Percentiles rank a stretch among this genome's conserved stretches.
phyloP scores from a whole-genome alignment of 106 monocot genomes.

The Acorus gramineus region DNA sequence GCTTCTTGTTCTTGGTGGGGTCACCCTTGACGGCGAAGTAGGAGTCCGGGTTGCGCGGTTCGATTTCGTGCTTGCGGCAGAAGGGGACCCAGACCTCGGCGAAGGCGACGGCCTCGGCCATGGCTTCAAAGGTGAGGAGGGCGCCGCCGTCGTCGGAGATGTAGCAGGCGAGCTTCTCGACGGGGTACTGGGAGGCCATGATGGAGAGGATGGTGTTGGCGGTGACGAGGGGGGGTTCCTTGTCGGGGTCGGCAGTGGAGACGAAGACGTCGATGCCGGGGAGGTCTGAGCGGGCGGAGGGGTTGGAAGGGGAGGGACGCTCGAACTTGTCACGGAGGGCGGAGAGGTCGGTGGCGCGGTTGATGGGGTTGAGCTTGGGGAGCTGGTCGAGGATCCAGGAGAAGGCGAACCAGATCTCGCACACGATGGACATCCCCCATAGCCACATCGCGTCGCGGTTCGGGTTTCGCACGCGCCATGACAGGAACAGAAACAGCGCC shows the following conservation, averaged over 20 bases:
- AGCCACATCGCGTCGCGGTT: conserved; percentile 88
- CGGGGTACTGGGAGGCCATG: no score
- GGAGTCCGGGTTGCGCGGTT: no score
- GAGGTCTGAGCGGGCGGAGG: conserved; percentile 53
- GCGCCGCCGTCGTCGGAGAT: no score
- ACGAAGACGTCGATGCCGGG: conserved; percentile 59
- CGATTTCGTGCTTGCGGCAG: no score
- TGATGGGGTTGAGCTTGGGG: conserved; percentile 88
- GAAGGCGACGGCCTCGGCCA: no score
- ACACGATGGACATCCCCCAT: conserved; percentile 77
- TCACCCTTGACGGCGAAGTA: no score
- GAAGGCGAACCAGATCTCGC: conserved; percentile 92
- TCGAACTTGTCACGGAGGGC: conserved; percentile 70
- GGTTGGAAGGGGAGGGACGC: conserved; percentile 34
- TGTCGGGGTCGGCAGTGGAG: conserved; percentile 42
- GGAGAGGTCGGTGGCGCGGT: conserved; percentile 62
- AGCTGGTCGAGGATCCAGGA: conserved; percentile 87
- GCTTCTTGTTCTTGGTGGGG: no score
- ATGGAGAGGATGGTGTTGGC: no score
- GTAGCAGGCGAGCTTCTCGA: no score
- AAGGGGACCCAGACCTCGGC: no score
- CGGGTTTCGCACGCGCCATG: conserved; percentile 65
- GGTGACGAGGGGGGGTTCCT: no score
- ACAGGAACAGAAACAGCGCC: conserved; percentile 33
- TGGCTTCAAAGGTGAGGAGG: no score